phyloP scores from a whole-genome alignment of 371 early-diverging fungal genomes.

The Capillidium rhysosporum region DNA sequence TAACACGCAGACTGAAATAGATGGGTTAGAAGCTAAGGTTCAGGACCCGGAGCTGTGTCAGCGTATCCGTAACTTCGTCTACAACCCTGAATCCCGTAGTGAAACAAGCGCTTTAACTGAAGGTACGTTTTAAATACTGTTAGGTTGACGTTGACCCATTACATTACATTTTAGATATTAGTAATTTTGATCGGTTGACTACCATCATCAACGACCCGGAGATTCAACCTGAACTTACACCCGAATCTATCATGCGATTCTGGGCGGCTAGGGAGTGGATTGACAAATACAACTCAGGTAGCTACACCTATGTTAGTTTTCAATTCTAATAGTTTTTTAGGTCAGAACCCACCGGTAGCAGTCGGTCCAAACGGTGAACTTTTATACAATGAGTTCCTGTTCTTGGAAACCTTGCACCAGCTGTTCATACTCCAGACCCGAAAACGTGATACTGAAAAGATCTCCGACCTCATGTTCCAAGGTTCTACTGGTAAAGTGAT shows the following conservation, averaged over 20 bases:
- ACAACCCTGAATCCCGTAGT: slow-evolving; percentile 14
- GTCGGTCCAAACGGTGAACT: neutral
- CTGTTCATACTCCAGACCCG: slow-evolving; percentile 5
- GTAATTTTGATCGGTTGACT: slow-evolving; percentile 2
- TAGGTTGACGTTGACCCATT: too few relatives aligned
- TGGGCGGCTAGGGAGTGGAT: neutral
- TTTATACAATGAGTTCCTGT: neutral
- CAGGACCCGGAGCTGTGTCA: slow-evolving; percentile 24
- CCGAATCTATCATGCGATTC: slow-evolving; percentile 5
- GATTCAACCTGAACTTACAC: slow-evolving; percentile 1
- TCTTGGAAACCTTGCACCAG: slow-evolving; percentile 12
- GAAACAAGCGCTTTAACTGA: slow-evolving; percentile 5
- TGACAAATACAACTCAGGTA: slow-evolving; percentile 6
- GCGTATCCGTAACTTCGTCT: slow-evolving; percentile 29
- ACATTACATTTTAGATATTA: too few relatives aligned
- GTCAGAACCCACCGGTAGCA: slow-evolving; percentile 13
- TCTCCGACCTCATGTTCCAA: slow-evolving; percentile 33
- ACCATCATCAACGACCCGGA: slow-evolving; percentile 11
- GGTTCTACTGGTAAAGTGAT: slow-evolving; percentile 38
- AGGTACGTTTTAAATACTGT: neutral
- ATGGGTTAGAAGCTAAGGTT: slow-evolving; percentile 20
- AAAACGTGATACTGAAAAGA: slow-evolving; percentile 22
- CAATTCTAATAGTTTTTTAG: slow-evolving; percentile 16
- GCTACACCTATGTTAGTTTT: slow-evolving; percentile 3
- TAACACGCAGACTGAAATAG: slow-evolving; percentile 25